Base-by-base conservation (phyloP, 108 stramenopile genomes). In the Skeletonema costatum region DNA sequence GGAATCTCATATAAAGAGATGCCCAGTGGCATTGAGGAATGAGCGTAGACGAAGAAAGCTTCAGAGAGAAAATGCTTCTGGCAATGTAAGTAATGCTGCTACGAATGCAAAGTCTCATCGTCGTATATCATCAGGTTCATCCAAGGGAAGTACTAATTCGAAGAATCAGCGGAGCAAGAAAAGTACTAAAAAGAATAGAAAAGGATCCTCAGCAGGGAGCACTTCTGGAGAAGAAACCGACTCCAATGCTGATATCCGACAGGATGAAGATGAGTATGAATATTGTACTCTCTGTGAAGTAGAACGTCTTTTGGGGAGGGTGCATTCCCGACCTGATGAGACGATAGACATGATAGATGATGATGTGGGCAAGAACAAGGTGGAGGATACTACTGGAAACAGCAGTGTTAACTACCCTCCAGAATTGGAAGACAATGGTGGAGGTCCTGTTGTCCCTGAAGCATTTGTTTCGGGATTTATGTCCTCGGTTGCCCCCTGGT, bases 281-380 rank as follows among this genome's bases (percentile, higher is more conserved):
- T 96, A 88, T 71, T 96, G 95, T 66, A 83, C 87, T 19, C 84
- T 96, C 11, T 96, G 95, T 66, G 91, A 92, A 66, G 44, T 93
- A 19, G 95, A 96, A 73, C 70, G 85, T 7, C 87, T 91, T 59
- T 60, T 95, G 66, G 70, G 64, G 30, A 69, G 84, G 13, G 89
- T 92, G 41, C 94, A 95, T 75, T 82, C 76, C 25, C 51, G 75
- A 29, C 68, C 74, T 29, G 17, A 60, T 3, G 63, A 64, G 63
- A 10, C 25, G 36, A 56, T 56, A 56, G 53, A 56, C 9, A 25
- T 56, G 25, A 56, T 56, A 4, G 53, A 56, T 56, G 64, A 65
- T 63, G 64, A 61, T 9, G 42, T 30, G 19, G 29, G 41, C 30
- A 61, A 62, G n/a, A 30, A 51, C 30, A 63, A 35, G 13, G 17